These are phyloP conservation scores for Aspergillus fischeri DNA, from an alignment of 2,329 filamentous ascomycete genomes.

Conservation along the genomic window DNA sequence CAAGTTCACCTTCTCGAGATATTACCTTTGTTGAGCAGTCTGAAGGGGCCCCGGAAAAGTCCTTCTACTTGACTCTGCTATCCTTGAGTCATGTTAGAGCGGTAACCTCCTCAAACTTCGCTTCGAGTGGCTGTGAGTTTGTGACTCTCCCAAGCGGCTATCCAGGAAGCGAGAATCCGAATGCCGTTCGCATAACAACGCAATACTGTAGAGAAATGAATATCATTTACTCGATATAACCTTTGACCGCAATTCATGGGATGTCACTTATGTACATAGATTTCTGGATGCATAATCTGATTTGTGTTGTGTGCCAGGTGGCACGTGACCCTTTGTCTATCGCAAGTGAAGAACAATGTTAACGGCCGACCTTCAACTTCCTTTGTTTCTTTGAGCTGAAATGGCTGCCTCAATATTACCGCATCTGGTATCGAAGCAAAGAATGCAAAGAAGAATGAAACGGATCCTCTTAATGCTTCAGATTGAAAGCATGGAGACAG, in stretches of 20 bases:
- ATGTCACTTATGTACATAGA: not conserved
- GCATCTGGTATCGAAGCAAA: constrained; percentile 8
- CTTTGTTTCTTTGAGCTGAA: constrained; percentile 14
- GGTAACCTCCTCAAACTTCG: not conserved
- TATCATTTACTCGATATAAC: not conserved
- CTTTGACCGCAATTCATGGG: not conserved
- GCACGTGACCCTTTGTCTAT: constrained; percentile 1
- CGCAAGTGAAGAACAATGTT: constrained; percentile 17
- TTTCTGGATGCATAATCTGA: constrained; percentile 2
- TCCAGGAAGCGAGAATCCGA: not conserved
- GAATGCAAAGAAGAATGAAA: not conserved
- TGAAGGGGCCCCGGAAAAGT: not conserved
- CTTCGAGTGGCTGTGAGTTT: not conserved
- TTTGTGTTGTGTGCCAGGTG: constrained; percentile 7
- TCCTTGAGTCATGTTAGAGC: not conserved
- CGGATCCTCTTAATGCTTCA: not conserved
- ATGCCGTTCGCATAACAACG: not conserved
- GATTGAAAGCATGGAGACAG: constrained; percentile 12
- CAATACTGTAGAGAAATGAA: not conserved
- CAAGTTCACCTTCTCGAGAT: not conserved
- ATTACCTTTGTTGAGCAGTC: not conserved
- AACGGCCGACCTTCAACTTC: constrained; percentile 3
- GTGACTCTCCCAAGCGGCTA: not conserved
- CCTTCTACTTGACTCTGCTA: not conserved
- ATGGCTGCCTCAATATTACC: constrained; percentile 19